Evolutionary conservation across 2,329 filamentous ascomycete species (phyloP), one percentile per base, ranked within the genome.

Genomic region (Trichoderma asperellum): DNA sequence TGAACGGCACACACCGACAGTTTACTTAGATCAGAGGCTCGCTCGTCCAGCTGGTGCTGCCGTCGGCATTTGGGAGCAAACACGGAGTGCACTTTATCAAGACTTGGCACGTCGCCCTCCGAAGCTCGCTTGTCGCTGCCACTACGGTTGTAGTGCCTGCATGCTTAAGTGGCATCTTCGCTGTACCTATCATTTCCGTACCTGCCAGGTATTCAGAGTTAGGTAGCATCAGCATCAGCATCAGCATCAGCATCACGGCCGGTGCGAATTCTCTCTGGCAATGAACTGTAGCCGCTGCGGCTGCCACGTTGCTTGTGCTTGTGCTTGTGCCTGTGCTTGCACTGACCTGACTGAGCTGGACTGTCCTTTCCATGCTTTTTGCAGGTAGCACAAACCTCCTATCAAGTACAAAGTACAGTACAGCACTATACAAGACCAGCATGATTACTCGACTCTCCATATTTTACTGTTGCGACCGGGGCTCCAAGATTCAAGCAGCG

Each of bases 371-470:
- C 37, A 18, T 43, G 40, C 40, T 43, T n/a, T 43, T 43, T 43
- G 40, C 40, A n/a, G 40, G 40, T n/a, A 24, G 24, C 3, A 3
- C 24, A 24, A 24, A 3, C 24, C 24, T 24, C 24, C 24, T 24
- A 18, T 43, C 40, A 43, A 18, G 40, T 6, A 24, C 3, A 7
- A 24, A 47, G 43, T 16, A 47, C 43, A 11, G 43, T 37, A 37
- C 43, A 21, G 40, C 40, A 43, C 40, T 43, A 43, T 49, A 49
- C 47, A 4, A n/a, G 61, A 43, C 40, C n/a, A 43, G 40, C 40
- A 43, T 43, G 40, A 43, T 43, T 64, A 64, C 62, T 57, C 62
- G 52, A 40, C 43, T 47, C 62, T 47, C 62, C 49, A 66, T 66
- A 47, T 58, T 66, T 58, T 66, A 21, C 57, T 43, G 52, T 47